Conservation (phyloP, 345 rosid species). For the Ricinus communis region DNA sequence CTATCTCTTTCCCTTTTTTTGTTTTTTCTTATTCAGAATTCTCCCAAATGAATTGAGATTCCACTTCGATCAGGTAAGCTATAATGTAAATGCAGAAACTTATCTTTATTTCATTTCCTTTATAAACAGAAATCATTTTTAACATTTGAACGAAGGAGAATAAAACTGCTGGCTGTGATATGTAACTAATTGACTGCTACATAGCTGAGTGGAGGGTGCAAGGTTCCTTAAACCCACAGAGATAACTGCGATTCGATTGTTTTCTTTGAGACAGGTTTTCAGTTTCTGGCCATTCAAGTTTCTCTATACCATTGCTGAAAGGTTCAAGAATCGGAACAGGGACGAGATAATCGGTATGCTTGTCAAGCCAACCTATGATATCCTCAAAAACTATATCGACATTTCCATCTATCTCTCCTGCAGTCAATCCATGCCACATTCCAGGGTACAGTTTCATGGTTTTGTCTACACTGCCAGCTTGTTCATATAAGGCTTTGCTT, state of each 20-base stretch:
- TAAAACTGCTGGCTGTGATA: not conserved
- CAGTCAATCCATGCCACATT: slow-evolving; percentile 92
- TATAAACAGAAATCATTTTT: not conserved
- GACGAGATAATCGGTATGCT: slow-evolving; percentile 27
- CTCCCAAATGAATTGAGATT: too few species aligned
- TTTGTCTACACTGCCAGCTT: slow-evolving; percentile 74
- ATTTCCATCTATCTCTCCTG: slow-evolving; percentile 84
- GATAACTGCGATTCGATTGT: slow-evolving; percentile 30
- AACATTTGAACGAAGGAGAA: not conserved
- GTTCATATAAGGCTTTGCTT: slow-evolving; percentile 78
- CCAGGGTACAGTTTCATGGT: slow-evolving; percentile 78
- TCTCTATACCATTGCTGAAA: slow-evolving; percentile 13
- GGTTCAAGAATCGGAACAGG: slow-evolving; percentile 31
- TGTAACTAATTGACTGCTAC: slow-evolving; percentile 1
- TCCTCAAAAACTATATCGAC: slow-evolving; percentile 69
- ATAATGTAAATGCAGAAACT: too few species aligned
- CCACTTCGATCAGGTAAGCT: too few species aligned
- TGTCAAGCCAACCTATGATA: slow-evolving; percentile 69
- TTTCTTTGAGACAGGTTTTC: not conserved
- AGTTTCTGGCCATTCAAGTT: slow-evolving; percentile 5
- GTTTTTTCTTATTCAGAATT: too few species aligned
- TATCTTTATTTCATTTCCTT: not conserved
- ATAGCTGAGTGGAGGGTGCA: slow-evolving; percentile 56
- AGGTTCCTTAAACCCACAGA: slow-evolving; percentile 66
- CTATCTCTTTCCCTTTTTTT: too few species aligned